Evolutionary conservation across 345 rosid species (phyloP).

Genomic region (Sisymbrium irio): DNA sequence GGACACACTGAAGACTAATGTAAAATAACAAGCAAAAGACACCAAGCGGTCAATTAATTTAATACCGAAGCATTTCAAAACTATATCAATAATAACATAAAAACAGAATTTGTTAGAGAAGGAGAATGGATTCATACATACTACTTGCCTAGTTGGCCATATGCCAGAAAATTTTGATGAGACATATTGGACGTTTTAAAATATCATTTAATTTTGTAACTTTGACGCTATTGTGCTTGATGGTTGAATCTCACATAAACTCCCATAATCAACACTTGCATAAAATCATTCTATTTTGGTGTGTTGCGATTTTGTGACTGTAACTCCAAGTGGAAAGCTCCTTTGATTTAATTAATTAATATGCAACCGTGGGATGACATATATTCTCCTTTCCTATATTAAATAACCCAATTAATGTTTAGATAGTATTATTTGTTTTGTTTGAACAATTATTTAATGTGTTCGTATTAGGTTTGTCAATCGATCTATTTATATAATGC

Average conservation of each 20-base stretch:
- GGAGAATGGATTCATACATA: background rate
- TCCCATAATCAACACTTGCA: background rate
- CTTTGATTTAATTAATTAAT: constrained; percentile 4
- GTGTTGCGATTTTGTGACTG: constrained; percentile 9
- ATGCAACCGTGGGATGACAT: constrained; percentile 35
- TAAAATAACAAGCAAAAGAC: background rate
- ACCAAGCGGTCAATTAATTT: background rate
- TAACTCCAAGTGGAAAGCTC: constrained; percentile 17
- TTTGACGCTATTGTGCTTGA: background rate
- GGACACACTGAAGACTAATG: background rate
- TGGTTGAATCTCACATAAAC: background rate
- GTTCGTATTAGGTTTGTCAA: constrained; percentile 27
- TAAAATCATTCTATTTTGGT: constrained; percentile 16
- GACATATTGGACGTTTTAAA: background rate
- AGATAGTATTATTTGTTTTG: background rate
- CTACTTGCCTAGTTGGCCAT: constrained; percentile 10
- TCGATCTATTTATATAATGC: constrained; percentile 17
- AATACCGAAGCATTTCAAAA: background rate
- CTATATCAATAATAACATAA: background rate
- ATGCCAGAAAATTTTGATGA: background rate
- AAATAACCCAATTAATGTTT: background rate
- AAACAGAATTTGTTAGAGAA: background rate
- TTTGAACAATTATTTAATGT: constrained; percentile 21
- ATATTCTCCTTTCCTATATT: constrained; percentile 13
- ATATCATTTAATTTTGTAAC: background rate